Base-by-base conservation (phyloP, 2,329 filamentous ascomycete genomes). In the Aspergillus japonicus region DNA sequence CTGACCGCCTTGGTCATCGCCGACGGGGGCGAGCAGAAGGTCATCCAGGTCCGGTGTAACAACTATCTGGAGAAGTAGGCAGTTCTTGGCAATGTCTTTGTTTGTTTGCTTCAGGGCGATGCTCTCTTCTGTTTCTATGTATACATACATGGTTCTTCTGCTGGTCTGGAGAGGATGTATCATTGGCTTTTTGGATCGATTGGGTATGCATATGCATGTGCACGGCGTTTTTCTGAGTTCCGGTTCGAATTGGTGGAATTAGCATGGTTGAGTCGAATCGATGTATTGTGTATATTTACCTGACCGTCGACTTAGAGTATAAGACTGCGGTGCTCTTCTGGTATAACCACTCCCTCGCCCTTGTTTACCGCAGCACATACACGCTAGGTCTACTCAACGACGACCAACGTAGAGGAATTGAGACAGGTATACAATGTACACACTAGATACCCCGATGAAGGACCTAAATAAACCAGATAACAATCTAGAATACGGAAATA, bases 1-100 rank as follows among this genome's bases (percentile, higher is more conserved):
- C 79, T 99, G 64, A 91, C 89, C 0, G 93, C 90, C 1, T 75
- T 96, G 60, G 81, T 97, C 2, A 85, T 97, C 39, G 85, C 89
- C 66, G 84, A 82, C 3, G 78, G 79, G 47, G 73, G 81, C 62
- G 71, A 77, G 47, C 73, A 77, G 54, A 68, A 71, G 16, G 63
- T 78, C 42, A 72, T 78, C 4, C 77, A 80, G 52, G 78, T 81
- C 12, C 67, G 69, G n/a, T 81, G 80, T 63, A 70, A 70, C 26
- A 67, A 75, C 49, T 68, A 77, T 57, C 53, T 60, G 24, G 62
- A 68, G 26, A 50, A 64, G 5, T 67, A 31, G 19, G 8, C 19
- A 8, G 12, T 5, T 52, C n/a, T 12, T n/a, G 14, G 16, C 7
- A n/a, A 42, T 23, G 12, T 14, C 6, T 29, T 3, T 35, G 19